Conservation (phyloP, 1,139 yeast genomes). For the Taphrina flavorubra region DNA sequence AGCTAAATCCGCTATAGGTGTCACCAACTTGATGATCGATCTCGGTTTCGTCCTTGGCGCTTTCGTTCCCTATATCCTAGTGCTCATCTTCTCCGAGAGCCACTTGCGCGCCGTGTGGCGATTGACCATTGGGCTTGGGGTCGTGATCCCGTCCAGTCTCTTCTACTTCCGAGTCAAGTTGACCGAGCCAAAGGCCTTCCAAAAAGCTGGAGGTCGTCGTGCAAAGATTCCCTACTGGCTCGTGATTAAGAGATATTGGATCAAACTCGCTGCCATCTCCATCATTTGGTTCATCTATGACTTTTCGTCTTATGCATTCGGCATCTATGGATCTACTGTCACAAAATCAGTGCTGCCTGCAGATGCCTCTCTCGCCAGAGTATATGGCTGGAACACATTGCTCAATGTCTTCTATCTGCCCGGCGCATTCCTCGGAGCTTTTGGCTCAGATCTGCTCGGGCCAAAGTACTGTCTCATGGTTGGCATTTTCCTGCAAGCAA, state of each 20-base stretch:
- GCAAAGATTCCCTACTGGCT: constrained; percentile 70
- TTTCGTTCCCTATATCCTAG: constrained; percentile 81
- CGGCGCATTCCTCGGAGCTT: constrained; percentile 85
- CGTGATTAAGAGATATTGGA: constrained; percentile 81
- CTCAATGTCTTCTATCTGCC: constrained; percentile 87
- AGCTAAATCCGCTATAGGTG: constrained; percentile 48
- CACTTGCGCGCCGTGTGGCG: constrained; percentile 89
- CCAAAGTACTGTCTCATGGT: constrained; percentile 75
- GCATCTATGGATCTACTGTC: constrained; percentile 76
- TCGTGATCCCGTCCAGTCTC: constrained; percentile 80
- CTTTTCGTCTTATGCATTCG: constrained; percentile 84
- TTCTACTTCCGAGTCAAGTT: constrained; percentile 78
- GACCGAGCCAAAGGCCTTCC: constrained; percentile 72
- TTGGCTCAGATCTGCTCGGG: constrained; percentile 81
- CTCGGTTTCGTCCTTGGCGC: constrained; percentile 82
- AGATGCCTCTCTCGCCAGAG: constrained; percentile 55
- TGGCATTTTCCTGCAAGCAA: constrained; percentile 76
- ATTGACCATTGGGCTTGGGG: constrained; percentile 87
- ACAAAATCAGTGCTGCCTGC: constrained; percentile 63
- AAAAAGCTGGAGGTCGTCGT: constrained; percentile 70
- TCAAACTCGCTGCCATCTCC: constrained; percentile 71
- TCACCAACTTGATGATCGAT: constrained; percentile 88
- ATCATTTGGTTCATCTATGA: constrained; percentile 91
- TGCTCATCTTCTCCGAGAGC: constrained; percentile 76
- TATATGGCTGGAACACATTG: constrained; percentile 92